A percentile compares a stretch with the other conserved stretches of the same genome.
These are phyloP conservation scores for Salix brachista DNA, from an alignment of 345 rosid species.

Conservation along the genomic window DNA sequence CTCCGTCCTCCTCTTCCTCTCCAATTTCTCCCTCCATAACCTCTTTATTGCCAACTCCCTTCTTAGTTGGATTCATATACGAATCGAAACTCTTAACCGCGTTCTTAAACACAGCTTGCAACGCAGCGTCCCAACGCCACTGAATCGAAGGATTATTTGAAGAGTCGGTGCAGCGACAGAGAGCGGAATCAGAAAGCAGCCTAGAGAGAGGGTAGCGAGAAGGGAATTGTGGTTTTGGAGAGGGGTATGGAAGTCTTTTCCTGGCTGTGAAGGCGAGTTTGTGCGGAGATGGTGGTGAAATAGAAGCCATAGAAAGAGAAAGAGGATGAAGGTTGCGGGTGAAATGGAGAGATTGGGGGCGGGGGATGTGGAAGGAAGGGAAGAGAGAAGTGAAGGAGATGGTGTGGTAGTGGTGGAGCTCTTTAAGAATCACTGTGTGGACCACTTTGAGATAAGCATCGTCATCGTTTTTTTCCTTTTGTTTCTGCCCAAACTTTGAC, in stretches of 20 bases:
- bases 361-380: background rate
- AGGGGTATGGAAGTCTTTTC: too few species aligned
- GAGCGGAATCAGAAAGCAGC: slow-evolving; percentile 13
- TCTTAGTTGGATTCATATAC: slow-evolving; percentile 27
- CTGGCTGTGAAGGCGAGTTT: too few species aligned
- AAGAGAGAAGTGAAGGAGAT: slow-evolving; percentile 13
- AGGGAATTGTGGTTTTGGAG: too few species aligned
- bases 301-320: slow-evolving; percentile 22
- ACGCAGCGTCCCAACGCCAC: slow-evolving; percentile 54
- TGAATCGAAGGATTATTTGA: slow-evolving; percentile 19
- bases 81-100: slow-evolving; percentile 60
- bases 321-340: background rate
- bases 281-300: slow-evolving; percentile 12
- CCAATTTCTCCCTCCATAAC: background rate
- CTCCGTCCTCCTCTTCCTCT: slow-evolving; percentile 8
- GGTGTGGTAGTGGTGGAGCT: slow-evolving; percentile 40
- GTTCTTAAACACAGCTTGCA: slow-evolving; percentile 47
- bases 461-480: too few species aligned
- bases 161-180: slow-evolving; percentile 43
- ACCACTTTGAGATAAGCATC: background rate
- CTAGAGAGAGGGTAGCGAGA: too few species aligned
- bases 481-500: too few species aligned
- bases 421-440: background rate
- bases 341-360: too few species aligned
- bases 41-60: slow-evolving; percentile 11